These are phyloP conservation scores for Agaricus sinodeliciosus DNA, from an alignment of 768 basidiomycete genomes.

Conservation along the genomic window DNA sequence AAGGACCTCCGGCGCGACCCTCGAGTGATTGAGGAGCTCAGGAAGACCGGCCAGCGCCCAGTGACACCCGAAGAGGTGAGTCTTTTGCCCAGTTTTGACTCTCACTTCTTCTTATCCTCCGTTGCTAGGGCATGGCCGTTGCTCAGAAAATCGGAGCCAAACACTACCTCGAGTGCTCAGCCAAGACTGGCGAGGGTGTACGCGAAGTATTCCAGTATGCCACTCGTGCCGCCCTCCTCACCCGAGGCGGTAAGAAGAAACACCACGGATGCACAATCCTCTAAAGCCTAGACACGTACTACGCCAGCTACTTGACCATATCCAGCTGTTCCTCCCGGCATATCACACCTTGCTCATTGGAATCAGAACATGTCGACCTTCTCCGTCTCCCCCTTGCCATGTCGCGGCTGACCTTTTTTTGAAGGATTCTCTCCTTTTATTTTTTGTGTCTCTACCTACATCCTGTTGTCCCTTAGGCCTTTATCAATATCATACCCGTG, in stretches of 20 bases:
- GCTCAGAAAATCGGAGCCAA: slow-evolving; percentile 95
- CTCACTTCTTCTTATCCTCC: background rate
- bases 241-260: slow-evolving; percentile 38
- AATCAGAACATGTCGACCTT: background rate
- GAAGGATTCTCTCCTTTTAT: slow-evolving; percentile 1
- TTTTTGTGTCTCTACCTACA: slow-evolving; percentile 8
- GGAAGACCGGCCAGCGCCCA: slow-evolving; percentile 91
- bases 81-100: slow-evolving; percentile 3
- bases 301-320: background rate
- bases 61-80: slow-evolving; percentile 88
- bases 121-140: slow-evolving; percentile 79
- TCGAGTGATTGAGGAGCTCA: slow-evolving; percentile 89
- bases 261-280: slow-evolving; percentile 24
- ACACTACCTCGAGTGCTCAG: slow-evolving; percentile 97
- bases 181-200: slow-evolving; percentile 94
- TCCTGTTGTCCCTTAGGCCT: slow-evolving; percentile 7
- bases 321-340: background rate
- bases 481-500: slow-evolving; percentile 10
- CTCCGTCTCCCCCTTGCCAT: background rate
- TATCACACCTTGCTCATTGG: background rate
- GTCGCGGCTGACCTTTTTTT: slow-evolving; percentile 3
- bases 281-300: slow-evolving; percentile 13
- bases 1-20: slow-evolving; percentile 95
- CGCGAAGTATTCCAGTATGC: slow-evolving; percentile 98
- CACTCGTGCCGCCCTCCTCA: slow-evolving; percentile 84